Evolutionary conservation across 2,329 filamentous ascomycete genomes (phyloP), one percentile per base, ranked within the genome.

Genomic region (Botrytis fragariae): DNA sequence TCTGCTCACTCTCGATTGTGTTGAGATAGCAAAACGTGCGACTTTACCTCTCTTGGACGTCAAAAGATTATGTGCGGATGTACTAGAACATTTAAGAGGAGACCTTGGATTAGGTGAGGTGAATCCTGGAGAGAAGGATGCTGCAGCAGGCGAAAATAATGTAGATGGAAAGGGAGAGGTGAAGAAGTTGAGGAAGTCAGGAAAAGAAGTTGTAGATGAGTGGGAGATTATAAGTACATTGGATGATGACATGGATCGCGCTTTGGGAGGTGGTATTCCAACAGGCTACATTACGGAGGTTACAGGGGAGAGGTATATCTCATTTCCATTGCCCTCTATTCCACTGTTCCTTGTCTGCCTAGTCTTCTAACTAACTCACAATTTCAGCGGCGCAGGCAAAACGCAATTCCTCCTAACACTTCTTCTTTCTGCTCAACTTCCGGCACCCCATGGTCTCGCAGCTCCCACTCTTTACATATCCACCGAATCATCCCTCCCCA

Each of bases 371-470:
- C 72, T 72, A n/a, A 42, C 25, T 32, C 25, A 44, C 12, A 54
- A 60, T 60, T 73, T 18, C 44, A 92, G 91, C 80, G 96, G 95
- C 78, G 93, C 91, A 77, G 96, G 95, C 79, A 99, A 99, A 87
- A 98, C 96, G 1, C 96, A 99, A 82, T 90, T 98, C 79, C 90
- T 98, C 42, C 88, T 98, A 42, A 91, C 91, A 35, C 87, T 99
- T 42, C 90, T 97, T 62, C 90, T 98, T 48, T 88, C 95, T 45
- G 91, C 91, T 25, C 96, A 99, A 82, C 90, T 98, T 7, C 90
- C 93, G 3, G 84, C 89, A 1, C 92, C 93, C 0, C 85, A 86
- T 60, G 94, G 93, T 9, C 88, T 88, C 54, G 90, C 90, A 74
- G 87, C 90, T n/a, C 48, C 72, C 9, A 92, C 93, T 0, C 87